Evolutionary conservation across 2,329 filamentous ascomycete species (phyloP).

Genomic region (Aspergillus calidoustus): DNA sequence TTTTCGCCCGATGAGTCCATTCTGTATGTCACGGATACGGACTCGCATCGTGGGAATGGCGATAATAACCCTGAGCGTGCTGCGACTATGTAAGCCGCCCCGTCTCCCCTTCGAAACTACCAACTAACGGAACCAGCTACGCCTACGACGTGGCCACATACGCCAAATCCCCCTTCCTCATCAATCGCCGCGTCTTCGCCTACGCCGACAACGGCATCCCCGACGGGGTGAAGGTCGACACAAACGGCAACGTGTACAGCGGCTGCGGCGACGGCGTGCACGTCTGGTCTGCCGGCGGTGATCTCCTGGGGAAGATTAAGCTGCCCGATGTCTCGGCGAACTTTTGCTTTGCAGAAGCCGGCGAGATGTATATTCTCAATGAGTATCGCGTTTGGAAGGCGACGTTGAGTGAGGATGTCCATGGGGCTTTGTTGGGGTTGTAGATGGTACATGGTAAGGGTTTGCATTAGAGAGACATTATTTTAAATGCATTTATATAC

Average conservation of each 20-base stretch:
- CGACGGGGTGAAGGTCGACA: conserved; percentile 55
- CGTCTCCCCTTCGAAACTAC: background rate
- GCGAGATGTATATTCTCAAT: conserved; percentile 40
- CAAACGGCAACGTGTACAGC: conserved; percentile 60
- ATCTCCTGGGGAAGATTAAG: conserved; percentile 62
- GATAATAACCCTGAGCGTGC: conserved; percentile 18
- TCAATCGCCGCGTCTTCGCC: background rate
- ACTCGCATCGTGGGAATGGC: conserved; percentile 31
- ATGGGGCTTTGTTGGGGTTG: background rate
- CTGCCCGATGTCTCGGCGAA: conserved; percentile 53
- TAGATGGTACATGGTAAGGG: background rate
- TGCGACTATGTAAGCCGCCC: conserved; percentile 35
- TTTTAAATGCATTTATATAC: too few species aligned
- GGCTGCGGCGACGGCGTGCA: conserved; percentile 62
- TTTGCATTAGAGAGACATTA: too few species aligned
- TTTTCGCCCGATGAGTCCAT: conserved; percentile 46
- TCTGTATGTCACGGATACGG: conserved; percentile 49
- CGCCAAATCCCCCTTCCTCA: background rate
- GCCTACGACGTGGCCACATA: conserved; percentile 51
- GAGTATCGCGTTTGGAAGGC: conserved; percentile 53
- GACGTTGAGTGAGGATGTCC: conserved; percentile 30
- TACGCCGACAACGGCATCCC: background rate
- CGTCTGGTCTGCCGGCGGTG: conserved; percentile 57
- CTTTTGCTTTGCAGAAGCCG: conserved; percentile 53
- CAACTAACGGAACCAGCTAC: conserved; percentile 37